Percentiles rank a stretch among this genome's conserved stretches.
phyloP scores from a whole-genome alignment of 306 rosid species.

The Fragaria nilgerrensis region DNA sequence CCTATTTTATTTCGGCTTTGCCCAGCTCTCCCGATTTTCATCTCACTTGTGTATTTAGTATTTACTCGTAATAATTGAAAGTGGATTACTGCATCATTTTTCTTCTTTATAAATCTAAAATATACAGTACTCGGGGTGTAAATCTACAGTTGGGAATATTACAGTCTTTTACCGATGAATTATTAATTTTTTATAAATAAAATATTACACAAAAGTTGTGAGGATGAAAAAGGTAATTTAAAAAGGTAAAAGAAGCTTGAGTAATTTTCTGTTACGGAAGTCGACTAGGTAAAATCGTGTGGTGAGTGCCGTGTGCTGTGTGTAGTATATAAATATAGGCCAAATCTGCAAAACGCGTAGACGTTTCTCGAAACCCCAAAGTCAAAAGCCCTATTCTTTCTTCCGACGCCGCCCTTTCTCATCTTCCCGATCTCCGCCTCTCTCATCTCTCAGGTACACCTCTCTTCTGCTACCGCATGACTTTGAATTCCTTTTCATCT shows the following conservation, averaged over 20 bases:
- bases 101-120: not conserved
- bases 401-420: not conserved
- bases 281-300: too few species aligned
- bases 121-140: too few species aligned
- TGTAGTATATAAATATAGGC: too few species aligned
- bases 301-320: too few species aligned
- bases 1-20: conserved; percentile 4
- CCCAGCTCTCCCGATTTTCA: conserved; percentile 16
- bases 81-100: conserved; percentile 22
- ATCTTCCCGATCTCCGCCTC: not conserved
- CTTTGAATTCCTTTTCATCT: not conserved
- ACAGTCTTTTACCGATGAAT: too few species aligned
- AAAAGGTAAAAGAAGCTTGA: too few species aligned
- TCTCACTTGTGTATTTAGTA: conserved; percentile 49
- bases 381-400: conserved; percentile 10
- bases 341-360: not conserved
- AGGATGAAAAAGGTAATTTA: too few species aligned
- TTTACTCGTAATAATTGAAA: conserved; percentile 41
- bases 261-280: too few species aligned
- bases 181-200: too few species aligned
- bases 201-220: too few species aligned
- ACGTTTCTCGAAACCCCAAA: not conserved
- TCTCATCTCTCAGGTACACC: not conserved
- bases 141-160: too few species aligned
- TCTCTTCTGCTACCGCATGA: not conserved